Base-by-base conservation (phyloP, 495 filamentous ascomycete species). In the Thermothielavioides terrestris region DNA sequence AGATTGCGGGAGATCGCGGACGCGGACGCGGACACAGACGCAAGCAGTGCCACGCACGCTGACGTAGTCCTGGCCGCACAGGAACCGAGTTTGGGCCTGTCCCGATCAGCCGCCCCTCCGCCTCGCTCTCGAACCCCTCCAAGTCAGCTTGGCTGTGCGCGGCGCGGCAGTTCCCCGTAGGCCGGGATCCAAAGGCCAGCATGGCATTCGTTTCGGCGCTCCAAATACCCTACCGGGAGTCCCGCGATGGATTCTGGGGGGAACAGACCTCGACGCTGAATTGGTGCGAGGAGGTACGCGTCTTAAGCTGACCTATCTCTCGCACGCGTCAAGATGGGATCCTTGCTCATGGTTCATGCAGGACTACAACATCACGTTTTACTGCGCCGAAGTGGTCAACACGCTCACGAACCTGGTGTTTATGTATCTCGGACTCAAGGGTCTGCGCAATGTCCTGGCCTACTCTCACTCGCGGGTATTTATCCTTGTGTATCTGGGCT, bases 211-310 rank as follows among this genome's bases (percentile, higher is more conserved):
- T 45, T 11, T 55, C 50, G 39, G 38, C 25, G 26, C 27, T 69
- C 47, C 55, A 68, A 53, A 76, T 91, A 53, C 78, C 83, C 20
- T 95, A 94, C 64, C 81, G 85, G 35, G 75, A 74, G 47, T 57
- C 77, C 38, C 72, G 79, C 8, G 72, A 78, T 43, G 89, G 89
- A 25, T 86, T 81, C 64, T 95, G 89, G 89, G 79, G 75, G 11
- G 83, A 88, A 30, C 85, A 92, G 35, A 95, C 88, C 0, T 90
- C 88, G 17, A 95, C 89, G 0, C 60, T 95, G 49, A 92, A 95
- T 57, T 95, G 88, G 83, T 94, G 89, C 62, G 89, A 94, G 78
- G 89, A 94, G 78, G 86, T 88, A 67, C 49, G 68, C n/a, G n/a
- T n/a, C n/a, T n/a, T n/a, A n/a, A n/a, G n/a, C n/a, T n/a, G n/a